phyloP scores from a whole-genome alignment of 345 rosid genomes.

The Arabis hirsuta region DNA sequence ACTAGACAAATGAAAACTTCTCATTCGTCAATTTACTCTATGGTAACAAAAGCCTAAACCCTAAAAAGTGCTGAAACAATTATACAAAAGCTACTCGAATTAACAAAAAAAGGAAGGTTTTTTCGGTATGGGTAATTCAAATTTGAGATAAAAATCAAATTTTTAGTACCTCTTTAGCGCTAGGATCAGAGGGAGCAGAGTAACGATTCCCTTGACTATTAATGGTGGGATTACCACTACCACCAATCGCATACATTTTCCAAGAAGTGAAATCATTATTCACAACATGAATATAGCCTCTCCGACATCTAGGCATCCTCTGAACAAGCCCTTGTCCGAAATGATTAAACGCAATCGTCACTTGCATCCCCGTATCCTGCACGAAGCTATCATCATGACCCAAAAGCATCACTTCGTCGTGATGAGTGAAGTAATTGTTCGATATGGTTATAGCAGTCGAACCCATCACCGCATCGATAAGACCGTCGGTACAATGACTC shows the following conservation, averaged over 20 bases:
- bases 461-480: constrained; percentile 82
- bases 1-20: not conserved
- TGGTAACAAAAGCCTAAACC: constrained; percentile 20
- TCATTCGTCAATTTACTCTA: constrained; percentile 8
- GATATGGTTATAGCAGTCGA: constrained; percentile 82
- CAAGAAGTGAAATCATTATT: constrained; percentile 79
- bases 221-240: constrained; percentile 84
- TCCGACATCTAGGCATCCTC: constrained; percentile 88
- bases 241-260: constrained; percentile 95
- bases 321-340: constrained; percentile 80
- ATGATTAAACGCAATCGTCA: constrained; percentile 81
- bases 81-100: not conserved
- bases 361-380: constrained; percentile 79
- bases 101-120: constrained; percentile 15
- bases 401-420: constrained; percentile 78
- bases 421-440: constrained; percentile 71
- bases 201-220: constrained; percentile 97
- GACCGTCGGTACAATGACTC: constrained; percentile 67
- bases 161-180: constrained; percentile 69
- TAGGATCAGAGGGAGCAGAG: constrained; percentile 61
- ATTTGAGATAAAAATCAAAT: not conserved
- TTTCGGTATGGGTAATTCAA: not conserved
- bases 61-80: constrained; percentile 18
- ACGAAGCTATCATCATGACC: constrained; percentile 56
- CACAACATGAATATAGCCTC: constrained; percentile 89